phyloP scores from a whole-genome alignment of 2,329 filamentous ascomycete genomes.

The Epichloe sylvatica region DNA sequence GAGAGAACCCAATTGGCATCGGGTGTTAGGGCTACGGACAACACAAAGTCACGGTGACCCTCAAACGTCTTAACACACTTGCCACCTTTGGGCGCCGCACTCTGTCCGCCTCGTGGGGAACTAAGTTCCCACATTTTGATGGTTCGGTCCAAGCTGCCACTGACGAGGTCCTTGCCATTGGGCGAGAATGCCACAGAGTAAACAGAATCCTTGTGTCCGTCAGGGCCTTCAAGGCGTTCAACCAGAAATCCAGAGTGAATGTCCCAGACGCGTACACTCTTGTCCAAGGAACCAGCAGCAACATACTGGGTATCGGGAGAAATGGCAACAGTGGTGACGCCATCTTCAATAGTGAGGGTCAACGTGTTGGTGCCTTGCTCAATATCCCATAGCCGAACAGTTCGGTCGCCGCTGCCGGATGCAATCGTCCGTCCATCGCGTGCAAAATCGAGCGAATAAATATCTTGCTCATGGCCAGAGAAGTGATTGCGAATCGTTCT shows the following conservation, averaged over 20 bases:
- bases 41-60: constrained; percentile 93
- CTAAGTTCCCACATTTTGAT: constrained; percentile 99
- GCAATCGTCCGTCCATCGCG: constrained; percentile 88
- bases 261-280: constrained; percentile 97
- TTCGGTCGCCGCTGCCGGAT: constrained; percentile 87
- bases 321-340: constrained; percentile 93
- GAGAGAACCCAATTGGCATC: constrained; percentile 94
- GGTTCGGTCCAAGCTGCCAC: constrained; percentile 89
- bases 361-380: constrained; percentile 69
- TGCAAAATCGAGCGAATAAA: constrained; percentile 92
- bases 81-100: constrained; percentile 62
- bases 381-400: constrained; percentile 92
- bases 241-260: constrained; percentile 72
- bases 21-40: constrained; percentile 87
- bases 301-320: constrained; percentile 91
- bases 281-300: constrained; percentile 87
- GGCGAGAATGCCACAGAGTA: constrained; percentile 95
- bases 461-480: constrained; percentile 95
- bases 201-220: constrained; percentile 93
- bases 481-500: constrained; percentile 85
- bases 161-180: constrained; percentile 82
- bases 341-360: constrained; percentile 85
- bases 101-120: constrained; percentile 52
- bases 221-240: constrained; percentile 80
- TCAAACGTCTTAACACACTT: constrained; percentile 96